Base-by-base conservation (phyloP, 495 filamentous ascomycete genomes). In the Parathielavia hyrcaniae region DNA sequence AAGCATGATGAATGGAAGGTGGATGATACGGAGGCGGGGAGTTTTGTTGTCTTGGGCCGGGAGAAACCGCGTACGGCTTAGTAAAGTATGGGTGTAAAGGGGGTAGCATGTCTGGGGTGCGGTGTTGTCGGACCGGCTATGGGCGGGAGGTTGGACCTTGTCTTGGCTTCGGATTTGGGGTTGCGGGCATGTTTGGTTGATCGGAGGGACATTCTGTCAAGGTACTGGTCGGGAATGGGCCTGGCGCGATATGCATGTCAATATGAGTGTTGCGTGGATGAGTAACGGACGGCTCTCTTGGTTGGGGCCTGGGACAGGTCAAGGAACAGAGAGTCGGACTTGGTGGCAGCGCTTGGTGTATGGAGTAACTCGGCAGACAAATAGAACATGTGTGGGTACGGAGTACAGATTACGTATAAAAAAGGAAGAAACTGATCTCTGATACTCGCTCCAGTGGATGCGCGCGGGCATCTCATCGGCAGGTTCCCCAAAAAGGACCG, bases 1-100 rank as follows among this genome's bases (percentile, higher is more conserved):
- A 75, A 82, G 48, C 77, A 77, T 39, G 88, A 92, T 54, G 90
- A 89, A 0, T 98, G 93, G 93, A 86, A 81, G 60, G 76, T 95
- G 34, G 80, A 90, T 69, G 80, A 90, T 69, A 75, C 86, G 34
- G 73, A 80, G 34, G 78, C 80, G 11, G 91, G 91, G 0, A 73
- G 78, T 35, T 75, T 90, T 46, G 66, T 82, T 41, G 80, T 97
- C 10, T 78, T 72, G 13, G 90, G 89, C 1, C 74, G 76, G 55
- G 57, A 32, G 23, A 64, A 60, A 66, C 32, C 30, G 64, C 60
- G 65, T 16, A 22, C 20, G 17, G n/a, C 9, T 23, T 6, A 8
- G 14, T 6, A 8, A 7, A 3, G 35, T 19, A n/a, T 38, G 34
- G 12, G 35, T 11, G 1, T 30, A n/a, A 20, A 22, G 17, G 19